Conservation (phyloP, 306 rosid species). For the Erythrophleum fordii region DNA sequence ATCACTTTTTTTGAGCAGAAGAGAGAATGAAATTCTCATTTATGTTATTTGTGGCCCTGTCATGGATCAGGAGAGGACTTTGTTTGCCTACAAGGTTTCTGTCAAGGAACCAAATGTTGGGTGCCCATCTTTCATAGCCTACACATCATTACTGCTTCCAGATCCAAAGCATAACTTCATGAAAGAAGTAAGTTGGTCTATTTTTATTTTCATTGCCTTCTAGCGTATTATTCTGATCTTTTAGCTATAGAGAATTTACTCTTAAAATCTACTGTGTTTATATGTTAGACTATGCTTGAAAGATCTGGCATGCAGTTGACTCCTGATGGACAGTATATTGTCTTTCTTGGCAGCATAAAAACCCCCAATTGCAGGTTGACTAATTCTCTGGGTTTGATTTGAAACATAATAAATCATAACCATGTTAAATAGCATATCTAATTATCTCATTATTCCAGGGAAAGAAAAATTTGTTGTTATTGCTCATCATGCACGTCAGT, state of each 20-base stretch:
- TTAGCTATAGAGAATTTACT: conserved; percentile 26
- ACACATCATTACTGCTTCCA: conserved; percentile 64
- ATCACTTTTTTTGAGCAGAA: conserved; percentile 55
- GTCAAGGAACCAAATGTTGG: conserved; percentile 60
- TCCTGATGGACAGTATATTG: conserved; percentile 74
- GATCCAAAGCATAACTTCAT: conserved; percentile 52
- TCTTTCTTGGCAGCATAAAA: conserved; percentile 72
- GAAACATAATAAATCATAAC: conserved; percentile 30
- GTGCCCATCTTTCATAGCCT: conserved; percentile 70
- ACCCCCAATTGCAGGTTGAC: conserved; percentile 84
- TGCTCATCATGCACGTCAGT: conserved; percentile 77
- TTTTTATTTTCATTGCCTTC: conserved; percentile 23
- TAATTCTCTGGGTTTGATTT: conserved; percentile 42
- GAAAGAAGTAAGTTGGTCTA: conserved; percentile 63
- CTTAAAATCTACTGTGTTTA: conserved; percentile 13
- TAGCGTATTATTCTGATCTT: neutral
- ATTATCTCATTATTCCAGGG: conserved; percentile 51
- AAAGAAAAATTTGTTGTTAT: conserved; percentile 60
- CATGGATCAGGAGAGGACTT: conserved; percentile 52
- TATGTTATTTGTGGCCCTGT: conserved; percentile 69
- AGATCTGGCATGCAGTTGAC: conserved; percentile 71
- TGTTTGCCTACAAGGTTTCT: conserved; percentile 68
- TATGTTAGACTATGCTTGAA: conserved; percentile 62
- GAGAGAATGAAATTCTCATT: conserved; percentile 59
- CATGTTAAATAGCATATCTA: conserved; percentile 23